Conservation (phyloP, 2,329 filamentous ascomycete genomes). For the Pseudocercospora musae region DNA sequence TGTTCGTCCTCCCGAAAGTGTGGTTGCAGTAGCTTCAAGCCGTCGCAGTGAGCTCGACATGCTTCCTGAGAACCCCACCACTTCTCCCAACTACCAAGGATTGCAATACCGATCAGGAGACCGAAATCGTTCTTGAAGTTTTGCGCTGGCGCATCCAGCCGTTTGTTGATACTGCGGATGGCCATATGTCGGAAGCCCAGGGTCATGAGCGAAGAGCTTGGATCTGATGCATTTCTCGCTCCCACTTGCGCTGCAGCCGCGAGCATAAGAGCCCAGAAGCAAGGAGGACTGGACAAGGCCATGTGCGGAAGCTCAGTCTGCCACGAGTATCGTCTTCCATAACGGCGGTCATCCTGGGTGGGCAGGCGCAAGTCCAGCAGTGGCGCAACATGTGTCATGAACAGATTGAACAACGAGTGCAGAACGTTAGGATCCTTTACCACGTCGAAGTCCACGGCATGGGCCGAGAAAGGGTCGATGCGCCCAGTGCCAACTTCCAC, state of each 20-base stretch:
- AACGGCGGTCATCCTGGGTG: conserved; percentile 11
- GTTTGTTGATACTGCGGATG: conserved; percentile 14
- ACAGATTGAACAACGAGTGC: conserved; percentile 14
- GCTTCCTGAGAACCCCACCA: conserved; percentile 14
- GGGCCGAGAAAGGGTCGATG: conserved; percentile 15
- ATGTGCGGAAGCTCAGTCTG: conserved; percentile 15
- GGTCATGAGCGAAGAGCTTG: conserved; percentile 5
- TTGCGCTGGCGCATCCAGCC: conserved; percentile 7
- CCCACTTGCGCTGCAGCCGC: conserved; percentile 12
- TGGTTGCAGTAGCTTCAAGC: conserved; percentile 9
- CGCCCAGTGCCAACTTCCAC: conserved; percentile 4
- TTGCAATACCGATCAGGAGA: conserved; percentile 15
- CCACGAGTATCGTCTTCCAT: conserved; percentile 13
- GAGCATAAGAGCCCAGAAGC: conserved; percentile 18
- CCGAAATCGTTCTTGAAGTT: conserved; percentile 14
- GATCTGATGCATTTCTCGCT: neutral
- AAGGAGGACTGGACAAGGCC: conserved; percentile 13
- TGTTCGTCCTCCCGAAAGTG: conserved; percentile 10
- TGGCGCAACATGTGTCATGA: conserved; percentile 13
- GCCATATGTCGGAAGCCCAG: conserved; percentile 18
- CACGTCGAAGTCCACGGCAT: conserved; percentile 15
- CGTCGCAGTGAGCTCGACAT: conserved; percentile 17
- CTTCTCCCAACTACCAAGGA: conserved; percentile 18
- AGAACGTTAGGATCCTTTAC: conserved; percentile 14
- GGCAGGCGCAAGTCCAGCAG: conserved; percentile 17